Evolutionary conservation across 805 yeast genomes (phyloP).

Genomic region (Sungouiella thailandica): DNA sequence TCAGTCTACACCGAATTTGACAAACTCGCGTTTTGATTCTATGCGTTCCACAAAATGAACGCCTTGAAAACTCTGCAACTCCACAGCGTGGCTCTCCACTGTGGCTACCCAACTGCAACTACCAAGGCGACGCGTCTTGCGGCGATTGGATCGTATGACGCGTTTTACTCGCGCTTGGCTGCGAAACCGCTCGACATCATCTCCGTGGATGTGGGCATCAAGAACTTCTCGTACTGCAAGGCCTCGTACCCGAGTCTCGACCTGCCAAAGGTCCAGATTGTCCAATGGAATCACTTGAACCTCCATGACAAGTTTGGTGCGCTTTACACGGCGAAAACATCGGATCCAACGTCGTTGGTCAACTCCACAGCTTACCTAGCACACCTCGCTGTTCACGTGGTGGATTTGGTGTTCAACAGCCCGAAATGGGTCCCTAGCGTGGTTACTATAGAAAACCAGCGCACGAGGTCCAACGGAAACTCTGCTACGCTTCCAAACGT

Average conservation of each 20-base stretch:
- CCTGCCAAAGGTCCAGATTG: background rate
- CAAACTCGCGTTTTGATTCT: too few species aligned
- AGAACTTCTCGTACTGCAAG: constrained; percentile 38
- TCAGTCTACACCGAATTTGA: too few species aligned
- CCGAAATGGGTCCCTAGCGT: constrained; percentile 17
- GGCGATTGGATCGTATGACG: constrained; percentile 7
- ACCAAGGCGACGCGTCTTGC: constrained; percentile 14
- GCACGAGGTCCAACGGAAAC: constrained; percentile 32
- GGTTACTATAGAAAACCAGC: constrained; percentile 34
- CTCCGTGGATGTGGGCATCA: constrained; percentile 38
- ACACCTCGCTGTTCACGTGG: constrained; percentile 15
- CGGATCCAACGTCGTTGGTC: constrained; percentile 10
- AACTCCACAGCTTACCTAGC: constrained; percentile 27
- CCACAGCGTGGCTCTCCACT: constrained; percentile 17
- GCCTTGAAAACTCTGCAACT: constrained; percentile 8
- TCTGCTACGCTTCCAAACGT: constrained; percentile 36
- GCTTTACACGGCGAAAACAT: constrained; percentile 7
- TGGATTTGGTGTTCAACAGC: constrained; percentile 16
- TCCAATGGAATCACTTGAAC: constrained; percentile 24
- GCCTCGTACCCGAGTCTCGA: constrained; percentile 3
- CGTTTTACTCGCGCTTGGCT: constrained; percentile 7
- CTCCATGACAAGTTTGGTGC: constrained; percentile 19
- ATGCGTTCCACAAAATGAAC: too few species aligned
- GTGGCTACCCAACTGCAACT: constrained; percentile 17
- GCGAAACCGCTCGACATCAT: constrained; percentile 11